Evolutionary conservation across 129 eudicot species (phyloP).

Genomic region (carrot (Daucus carota)): DNA sequence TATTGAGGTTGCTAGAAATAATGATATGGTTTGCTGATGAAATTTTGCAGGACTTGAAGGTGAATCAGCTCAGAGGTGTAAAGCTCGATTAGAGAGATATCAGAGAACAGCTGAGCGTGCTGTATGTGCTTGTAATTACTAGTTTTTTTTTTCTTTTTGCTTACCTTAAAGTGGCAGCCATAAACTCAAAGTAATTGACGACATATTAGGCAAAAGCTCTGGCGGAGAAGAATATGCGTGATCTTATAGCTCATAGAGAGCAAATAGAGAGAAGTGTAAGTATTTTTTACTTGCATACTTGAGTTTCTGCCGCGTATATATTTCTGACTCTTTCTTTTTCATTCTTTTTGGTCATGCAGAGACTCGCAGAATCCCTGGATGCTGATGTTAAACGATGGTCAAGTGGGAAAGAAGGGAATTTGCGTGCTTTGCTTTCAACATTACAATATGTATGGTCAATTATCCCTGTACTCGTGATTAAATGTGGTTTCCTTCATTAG

Average conservation of each 20-base stretch:
- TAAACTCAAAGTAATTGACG: constrained; percentile 15
- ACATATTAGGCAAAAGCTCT: constrained; percentile 80
- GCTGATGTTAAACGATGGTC: constrained; percentile 98
- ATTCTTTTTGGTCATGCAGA: constrained; percentile 37
- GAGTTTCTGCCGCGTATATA: neutral
- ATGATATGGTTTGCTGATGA: neutral
- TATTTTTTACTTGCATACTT: constrained; percentile 5
- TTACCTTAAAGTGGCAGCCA: neutral
- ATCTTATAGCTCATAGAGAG: constrained; percentile 83
- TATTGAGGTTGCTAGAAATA: constrained; percentile 1
- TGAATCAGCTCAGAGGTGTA: constrained; percentile 93
- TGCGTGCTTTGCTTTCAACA: constrained; percentile 96
- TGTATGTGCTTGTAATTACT: constrained; percentile 37
- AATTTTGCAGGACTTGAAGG: constrained; percentile 49
- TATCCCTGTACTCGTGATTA: neutral
- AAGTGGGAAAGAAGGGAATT: constrained; percentile 91
- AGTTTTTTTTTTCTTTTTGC: neutral
- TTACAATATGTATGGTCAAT: constrained; percentile 78
- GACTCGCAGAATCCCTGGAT: constrained; percentile 87
- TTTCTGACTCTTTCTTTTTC: neutral
- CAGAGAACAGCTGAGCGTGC: constrained; percentile 97
- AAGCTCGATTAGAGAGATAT: constrained; percentile 95
- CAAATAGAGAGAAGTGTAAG: constrained; percentile 83
- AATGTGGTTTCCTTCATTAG: neutral
- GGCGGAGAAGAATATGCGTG: constrained; percentile 92